Base-by-base conservation (phyloP, 495 filamentous ascomycete genomes). In the Pyrenopolyporus hunteri region DNA sequence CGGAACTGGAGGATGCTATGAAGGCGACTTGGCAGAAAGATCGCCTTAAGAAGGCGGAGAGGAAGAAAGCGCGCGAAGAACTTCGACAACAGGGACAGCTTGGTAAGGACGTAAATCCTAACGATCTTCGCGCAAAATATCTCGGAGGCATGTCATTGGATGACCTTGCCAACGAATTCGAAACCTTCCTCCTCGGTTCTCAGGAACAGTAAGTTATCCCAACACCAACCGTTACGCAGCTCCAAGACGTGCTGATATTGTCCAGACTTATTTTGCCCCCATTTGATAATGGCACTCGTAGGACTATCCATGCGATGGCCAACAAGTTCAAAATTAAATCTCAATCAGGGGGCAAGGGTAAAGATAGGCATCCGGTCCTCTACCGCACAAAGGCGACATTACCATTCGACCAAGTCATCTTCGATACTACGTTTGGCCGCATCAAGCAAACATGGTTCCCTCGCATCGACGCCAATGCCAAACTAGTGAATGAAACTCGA, bases 61-160 rank as follows among this genome's bases (percentile, higher is more conserved):
- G 82, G 59, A 99, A 97, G 74, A 78, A 74, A 66, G 84, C 91
- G 59, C 87, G 94, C 4, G 88, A 95, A 70, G 82, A 87, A 49
- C 78, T 94, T 19, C 89, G 93, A 22, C 78, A 83, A 0, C 80
- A 91, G 68, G 95, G 95, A 5, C 67, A 97, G 26, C 81, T 98
- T 9, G 89, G 90, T 32, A 84, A 82, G 61, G 86, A 83, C 22
- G 70, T 74, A 11, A 78, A 80, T 31, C 86, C 88, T 17, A 71
- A 83, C 9, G 86, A 93, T 70, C 67, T 93, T 58, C 85, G 83
- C 57, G 74, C 76, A 29, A 96, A 91, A 65, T 95, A 96, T 66
- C 73, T 75, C 1, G 76, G 84, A 32, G 89, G 91, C 20, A 89
- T 97, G 72, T 81, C 78, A 25, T 73, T 89, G 29, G 78, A 84